Evolutionary conservation across 768 basidiomycete species (phyloP).

Genomic region (Stropharia rugosoannulata): DNA sequence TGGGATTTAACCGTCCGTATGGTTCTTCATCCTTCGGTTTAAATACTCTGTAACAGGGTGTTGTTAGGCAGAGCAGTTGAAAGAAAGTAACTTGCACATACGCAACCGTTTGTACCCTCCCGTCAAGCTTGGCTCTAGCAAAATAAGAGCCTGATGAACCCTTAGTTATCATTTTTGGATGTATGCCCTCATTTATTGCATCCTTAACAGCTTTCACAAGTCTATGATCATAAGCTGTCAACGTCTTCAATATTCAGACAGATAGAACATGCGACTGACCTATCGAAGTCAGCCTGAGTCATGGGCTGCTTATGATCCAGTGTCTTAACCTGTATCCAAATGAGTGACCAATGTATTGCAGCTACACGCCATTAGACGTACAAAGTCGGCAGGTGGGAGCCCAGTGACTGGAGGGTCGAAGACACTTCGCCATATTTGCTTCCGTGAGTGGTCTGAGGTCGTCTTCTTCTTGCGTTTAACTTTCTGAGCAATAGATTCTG

Average conservation of each 20-base stretch:
- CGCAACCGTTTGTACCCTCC: slow-evolving; percentile 78
- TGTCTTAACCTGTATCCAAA: slow-evolving; percentile 59
- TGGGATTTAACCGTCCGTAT: slow-evolving; percentile 85
- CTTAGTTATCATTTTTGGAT: slow-evolving; percentile 89
- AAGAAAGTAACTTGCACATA: slow-evolving; percentile 33
- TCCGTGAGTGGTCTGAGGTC: slow-evolving; percentile 54
- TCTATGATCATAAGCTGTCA: slow-evolving; percentile 30
- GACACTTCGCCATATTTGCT: slow-evolving; percentile 77
- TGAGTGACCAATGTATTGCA: slow-evolving; percentile 1
- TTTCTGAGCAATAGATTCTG: slow-evolving; percentile 82
- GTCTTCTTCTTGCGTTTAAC: slow-evolving; percentile 77
- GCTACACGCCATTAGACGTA: slow-evolving; percentile 19
- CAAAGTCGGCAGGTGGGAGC: slow-evolving; percentile 31
- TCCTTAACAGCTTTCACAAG: slow-evolving; percentile 61
- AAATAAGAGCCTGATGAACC: slow-evolving; percentile 93
- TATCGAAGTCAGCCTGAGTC: slow-evolving; percentile 70
- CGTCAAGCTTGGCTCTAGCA: slow-evolving; percentile 79
- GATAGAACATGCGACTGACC: slow-evolving; percentile 41
- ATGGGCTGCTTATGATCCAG: slow-evolving; percentile 79
- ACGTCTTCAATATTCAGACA: not conserved
- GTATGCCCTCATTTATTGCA: slow-evolving; percentile 75
- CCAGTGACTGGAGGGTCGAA: slow-evolving; percentile 63
- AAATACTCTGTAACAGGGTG: slow-evolving; percentile 58
- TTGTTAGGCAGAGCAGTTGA: not conserved
- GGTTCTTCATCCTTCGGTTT: slow-evolving; percentile 93